Base-by-base conservation (phyloP, 2,329 filamentous ascomycete genomes). In the Ophiocordyceps camponoti-leonardi region DNA sequence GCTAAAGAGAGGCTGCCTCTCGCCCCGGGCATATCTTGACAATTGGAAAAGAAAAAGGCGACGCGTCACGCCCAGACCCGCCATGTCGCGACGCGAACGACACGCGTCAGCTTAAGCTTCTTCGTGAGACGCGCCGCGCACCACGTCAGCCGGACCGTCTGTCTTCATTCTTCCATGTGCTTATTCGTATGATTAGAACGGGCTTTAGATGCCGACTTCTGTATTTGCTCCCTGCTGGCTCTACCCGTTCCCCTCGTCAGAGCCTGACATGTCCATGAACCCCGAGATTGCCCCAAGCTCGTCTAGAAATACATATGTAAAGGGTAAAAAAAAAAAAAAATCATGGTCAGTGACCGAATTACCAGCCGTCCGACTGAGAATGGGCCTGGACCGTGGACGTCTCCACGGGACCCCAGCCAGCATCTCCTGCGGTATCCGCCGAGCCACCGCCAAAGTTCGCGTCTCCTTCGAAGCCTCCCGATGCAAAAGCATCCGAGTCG, bases 401-500 rank as follows among this genome's bases (percentile, higher is more conserved):
- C 18, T 7, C n/a, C 18, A 16, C 2, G 16, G n/a, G n/a, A 18
- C 35, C 35, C 35, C 35, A 37, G 4, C 16, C 8, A 11, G 18
- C 35, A 16, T 37, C 16, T n/a, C n/a, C n/a, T n/a, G n/a, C n/a
- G n/a, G n/a, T n/a, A n/a, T n/a, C n/a, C 16, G 7, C 35, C 16
- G 35, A 16, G 4, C 16, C 35, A 10, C 35, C 11, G 16, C 16
- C n/a, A 37, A 4, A 1, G 16, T 37, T n/a, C 6, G 16, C 6
- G 35, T 6, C 35, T 4, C 16, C 35, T 7, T 37, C 35, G 35
- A 18, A 37, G 3, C 35, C 35, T 7, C 20, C 31, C 10, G 10
- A 11, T 18, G 42, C 28, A 6, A 46, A 45, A 11, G 33, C 46
- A 1, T 43, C 47, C 1, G 45, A 44, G 3, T 51, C 51, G 3